Conservation (phyloP, 805 yeast genomes). For the Starmerella sirachaensis region DNA sequence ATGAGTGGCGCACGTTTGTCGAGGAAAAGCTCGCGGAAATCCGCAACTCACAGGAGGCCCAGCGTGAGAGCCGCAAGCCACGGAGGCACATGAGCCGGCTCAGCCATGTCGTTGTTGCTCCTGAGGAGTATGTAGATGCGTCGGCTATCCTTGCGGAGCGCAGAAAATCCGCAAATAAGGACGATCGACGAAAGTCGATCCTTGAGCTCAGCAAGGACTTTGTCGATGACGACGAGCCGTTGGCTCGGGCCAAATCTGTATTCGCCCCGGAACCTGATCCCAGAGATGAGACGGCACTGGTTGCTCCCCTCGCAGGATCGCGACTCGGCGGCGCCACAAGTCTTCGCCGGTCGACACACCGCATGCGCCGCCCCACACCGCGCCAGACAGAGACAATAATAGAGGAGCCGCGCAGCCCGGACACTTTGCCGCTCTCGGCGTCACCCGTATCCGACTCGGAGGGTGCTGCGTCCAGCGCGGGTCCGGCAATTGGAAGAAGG, state of each 20-base stretch:
- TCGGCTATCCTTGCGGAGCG: constrained; percentile 26
- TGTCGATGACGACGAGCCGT: constrained; percentile 42
- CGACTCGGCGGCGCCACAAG: constrained; percentile 16
- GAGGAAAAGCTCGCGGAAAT: constrained; percentile 31
- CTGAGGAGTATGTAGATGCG: constrained; percentile 27
- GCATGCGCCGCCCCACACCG: constrained; percentile 11
- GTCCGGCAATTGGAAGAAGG: too few relatives aligned
- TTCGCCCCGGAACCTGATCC: constrained; percentile 51
- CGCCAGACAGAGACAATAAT: not conserved
- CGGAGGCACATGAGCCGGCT: constrained; percentile 25
- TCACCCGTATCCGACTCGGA: too few relatives aligned
- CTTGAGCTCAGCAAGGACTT: constrained; percentile 49
- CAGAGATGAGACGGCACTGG: constrained; percentile 39
- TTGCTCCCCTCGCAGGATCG: constrained; percentile 1
- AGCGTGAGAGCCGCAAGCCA: constrained; percentile 13
- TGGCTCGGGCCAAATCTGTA: constrained; percentile 44
- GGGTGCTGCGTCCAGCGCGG: too few relatives aligned
- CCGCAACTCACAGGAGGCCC: constrained; percentile 15
- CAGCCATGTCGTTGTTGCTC: constrained; percentile 27
- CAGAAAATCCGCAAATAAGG: constrained; percentile 18
- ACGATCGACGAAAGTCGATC: constrained; percentile 23
- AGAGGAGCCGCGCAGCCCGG: not conserved
- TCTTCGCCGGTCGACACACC: constrained; percentile 17
- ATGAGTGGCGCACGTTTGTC: constrained; percentile 42
- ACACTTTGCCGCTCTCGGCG: too few relatives aligned